phyloP scores from a whole-genome alignment of 352 stramenopile genomes.

The Phytophthora cajani region DNA sequence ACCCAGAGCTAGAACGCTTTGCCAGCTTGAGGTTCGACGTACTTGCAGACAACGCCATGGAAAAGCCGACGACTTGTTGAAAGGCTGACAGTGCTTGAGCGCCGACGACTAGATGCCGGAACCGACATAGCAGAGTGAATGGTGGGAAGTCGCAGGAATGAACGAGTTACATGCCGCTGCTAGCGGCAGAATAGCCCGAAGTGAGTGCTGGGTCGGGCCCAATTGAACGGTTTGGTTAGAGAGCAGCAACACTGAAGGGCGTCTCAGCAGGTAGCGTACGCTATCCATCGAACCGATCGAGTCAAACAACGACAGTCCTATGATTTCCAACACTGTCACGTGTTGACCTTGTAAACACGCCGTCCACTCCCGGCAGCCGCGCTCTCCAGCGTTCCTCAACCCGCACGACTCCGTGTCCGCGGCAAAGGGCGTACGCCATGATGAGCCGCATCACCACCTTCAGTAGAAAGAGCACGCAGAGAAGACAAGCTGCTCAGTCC shows the following conservation, averaged over 20 bases:
- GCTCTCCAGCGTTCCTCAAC: conserved; percentile 16
- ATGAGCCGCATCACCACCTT: conserved; percentile 17
- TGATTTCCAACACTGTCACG: conserved; percentile 9
- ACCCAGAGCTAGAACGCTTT: conserved; percentile 6
- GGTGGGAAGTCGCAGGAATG: too few relatives aligned
- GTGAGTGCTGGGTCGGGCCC: background rate
- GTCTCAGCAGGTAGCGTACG: conserved; percentile 3
- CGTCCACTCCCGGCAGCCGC: conserved; percentile 22
- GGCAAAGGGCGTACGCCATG: conserved; percentile 17
- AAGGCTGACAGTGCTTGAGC: background rate
- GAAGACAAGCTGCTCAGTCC: conserved; percentile 13
- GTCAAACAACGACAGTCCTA: conserved; percentile 16
- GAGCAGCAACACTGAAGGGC: background rate
- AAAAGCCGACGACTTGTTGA: background rate
- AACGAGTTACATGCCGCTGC: too few relatives aligned
- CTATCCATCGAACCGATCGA: background rate
- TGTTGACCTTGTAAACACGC: conserved; percentile 18
- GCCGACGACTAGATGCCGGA: too few relatives aligned
- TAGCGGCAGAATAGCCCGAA: too few relatives aligned
- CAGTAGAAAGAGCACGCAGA: conserved; percentile 8
- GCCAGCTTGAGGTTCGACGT: conserved; percentile 2
- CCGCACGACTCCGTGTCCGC: background rate
- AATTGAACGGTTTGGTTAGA: background rate
- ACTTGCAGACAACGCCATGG: background rate
- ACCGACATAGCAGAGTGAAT: too few relatives aligned